Evolutionary conservation across 768 basidiomycete genomes (phyloP).

Genomic region (Podaxis pistillaris): DNA sequence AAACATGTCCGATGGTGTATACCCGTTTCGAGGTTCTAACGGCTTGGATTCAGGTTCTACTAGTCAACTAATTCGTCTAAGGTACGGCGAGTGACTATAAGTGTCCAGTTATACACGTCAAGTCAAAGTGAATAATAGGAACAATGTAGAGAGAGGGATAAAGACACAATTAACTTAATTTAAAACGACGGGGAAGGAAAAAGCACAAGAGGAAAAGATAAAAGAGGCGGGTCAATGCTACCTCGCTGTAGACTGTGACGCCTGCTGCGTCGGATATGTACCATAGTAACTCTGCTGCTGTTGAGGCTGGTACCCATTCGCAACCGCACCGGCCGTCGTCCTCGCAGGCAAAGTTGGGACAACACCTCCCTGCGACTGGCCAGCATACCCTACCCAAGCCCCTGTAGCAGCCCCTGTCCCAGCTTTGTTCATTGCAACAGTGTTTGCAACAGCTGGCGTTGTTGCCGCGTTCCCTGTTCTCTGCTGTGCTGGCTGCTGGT

Average conservation of each 20-base stretch:
- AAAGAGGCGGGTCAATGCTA: constrained; percentile 14
- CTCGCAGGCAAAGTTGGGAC: constrained; percentile 31
- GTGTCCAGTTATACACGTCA: not conserved
- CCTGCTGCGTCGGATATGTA: constrained; percentile 24
- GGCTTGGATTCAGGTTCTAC: not conserved
- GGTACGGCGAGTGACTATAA: not conserved
- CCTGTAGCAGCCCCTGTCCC: constrained; percentile 13
- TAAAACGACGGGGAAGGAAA: constrained; percentile 10
- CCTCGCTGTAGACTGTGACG: constrained; percentile 21
- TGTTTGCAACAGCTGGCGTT: constrained; percentile 56
- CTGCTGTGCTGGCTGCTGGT: constrained; percentile 18
- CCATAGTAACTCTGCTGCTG: constrained; percentile 27
- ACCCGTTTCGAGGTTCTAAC: not conserved
- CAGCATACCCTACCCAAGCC: constrained; percentile 13
- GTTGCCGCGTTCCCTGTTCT: constrained; percentile 10
- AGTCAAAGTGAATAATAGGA: not conserved
- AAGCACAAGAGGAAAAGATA: constrained; percentile 12
- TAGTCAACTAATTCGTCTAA: constrained; percentile 3
- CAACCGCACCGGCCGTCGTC: constrained; percentile 20
- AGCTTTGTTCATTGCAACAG: constrained; percentile 33
- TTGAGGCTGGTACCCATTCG: constrained; percentile 18
- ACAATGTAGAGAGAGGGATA: not conserved
- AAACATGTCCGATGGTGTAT: not conserved
- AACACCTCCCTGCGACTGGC: constrained; percentile 11
- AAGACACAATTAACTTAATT: constrained; percentile 15